Percentiles rank a stretch among this genome's conserved stretches.
Evolutionary conservation across 352 stramenopile genomes (phyloP).

Genomic region (Phytophthora lateralis): DNA sequence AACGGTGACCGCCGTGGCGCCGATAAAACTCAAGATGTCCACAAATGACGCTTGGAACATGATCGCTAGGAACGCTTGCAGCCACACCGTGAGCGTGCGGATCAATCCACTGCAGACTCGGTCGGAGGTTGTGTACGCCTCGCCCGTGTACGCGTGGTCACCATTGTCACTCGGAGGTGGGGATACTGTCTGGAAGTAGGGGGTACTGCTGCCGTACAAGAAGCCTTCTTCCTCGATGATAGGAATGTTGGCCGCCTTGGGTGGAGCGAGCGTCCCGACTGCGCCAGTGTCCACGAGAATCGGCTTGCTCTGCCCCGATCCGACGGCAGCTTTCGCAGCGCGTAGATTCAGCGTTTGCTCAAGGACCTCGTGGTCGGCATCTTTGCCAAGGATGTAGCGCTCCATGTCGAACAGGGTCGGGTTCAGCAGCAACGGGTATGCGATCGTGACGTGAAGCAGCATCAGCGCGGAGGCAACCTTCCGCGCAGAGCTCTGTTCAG

Average conservation of each 20-base stretch:
- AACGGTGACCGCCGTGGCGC: slow-evolving; percentile 61
- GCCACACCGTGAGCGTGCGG: slow-evolving; percentile 49
- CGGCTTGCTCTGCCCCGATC: slow-evolving; percentile 33
- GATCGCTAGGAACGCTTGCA: slow-evolving; percentile 58
- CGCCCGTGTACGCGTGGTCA: slow-evolving; percentile 1
- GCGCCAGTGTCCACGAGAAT: slow-evolving; percentile 39
- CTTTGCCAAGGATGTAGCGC: slow-evolving; percentile 63
- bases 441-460: slow-evolving; percentile 65
- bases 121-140: slow-evolving; percentile 48
- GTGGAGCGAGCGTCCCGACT: slow-evolving; percentile 1
- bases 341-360: slow-evolving; percentile 49
- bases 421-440: slow-evolving; percentile 67
- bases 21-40: slow-evolving; percentile 73
- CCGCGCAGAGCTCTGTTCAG: slow-evolving; percentile 33
- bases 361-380: slow-evolving; percentile 60
- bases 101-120: slow-evolving; percentile 56
- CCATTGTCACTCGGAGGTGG: slow-evolving; percentile 28
- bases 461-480: slow-evolving; percentile 49
- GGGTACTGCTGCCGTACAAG: slow-evolving; percentile 50
- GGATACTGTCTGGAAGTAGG: slow-evolving; percentile 45
- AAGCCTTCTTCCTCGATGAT: slow-evolving; percentile 54
- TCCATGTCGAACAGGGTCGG: slow-evolving; percentile 73
- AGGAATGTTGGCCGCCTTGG: slow-evolving; percentile 29
- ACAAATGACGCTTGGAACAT: slow-evolving; percentile 77
- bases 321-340: slow-evolving; percentile 31